These are phyloP conservation scores for Trichoderma polysporum DNA, from an alignment of 2,329 filamentous ascomycete genomes.

Conservation along the genomic window DNA sequence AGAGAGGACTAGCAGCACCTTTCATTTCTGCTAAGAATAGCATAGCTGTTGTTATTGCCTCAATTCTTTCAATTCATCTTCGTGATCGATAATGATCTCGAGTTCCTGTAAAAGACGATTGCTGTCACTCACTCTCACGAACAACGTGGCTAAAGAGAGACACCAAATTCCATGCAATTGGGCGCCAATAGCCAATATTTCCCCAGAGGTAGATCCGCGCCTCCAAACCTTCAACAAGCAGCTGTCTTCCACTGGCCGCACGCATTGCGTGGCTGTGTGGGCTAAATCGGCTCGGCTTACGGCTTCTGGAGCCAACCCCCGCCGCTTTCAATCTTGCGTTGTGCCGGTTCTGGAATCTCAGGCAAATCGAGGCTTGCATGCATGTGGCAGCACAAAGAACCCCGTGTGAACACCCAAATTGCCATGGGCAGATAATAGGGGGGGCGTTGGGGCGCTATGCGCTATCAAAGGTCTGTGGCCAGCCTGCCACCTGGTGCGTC, in stretches of 20 bases:
- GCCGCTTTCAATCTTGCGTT: not conserved
- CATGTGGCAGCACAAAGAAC: not conserved
- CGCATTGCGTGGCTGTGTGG: slow-evolving; percentile 1
- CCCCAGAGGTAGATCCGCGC: not conserved
- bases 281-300: slow-evolving; percentile 2
- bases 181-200: not conserved
- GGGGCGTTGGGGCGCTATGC: no score
- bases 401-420: no score
- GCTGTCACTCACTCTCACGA: not conserved
- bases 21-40: not conserved
- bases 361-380: not conserved
- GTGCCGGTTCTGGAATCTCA: slow-evolving; percentile 11
- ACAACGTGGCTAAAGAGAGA: not conserved
- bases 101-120: not conserved
- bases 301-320: slow-evolving; percentile 5
- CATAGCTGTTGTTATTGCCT: not conserved
- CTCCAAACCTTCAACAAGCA: not conserved
- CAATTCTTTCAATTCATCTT: not conserved
- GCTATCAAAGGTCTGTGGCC: not conserved
- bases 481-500: no score
- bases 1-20: not conserved
- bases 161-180: not conserved
- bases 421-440: not conserved
- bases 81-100: not conserved
- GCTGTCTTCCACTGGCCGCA: not conserved